Evolutionary conservation across 495 filamentous ascomycete species (phyloP).

Genomic region (Lasiosphaeria miniovina): DNA sequence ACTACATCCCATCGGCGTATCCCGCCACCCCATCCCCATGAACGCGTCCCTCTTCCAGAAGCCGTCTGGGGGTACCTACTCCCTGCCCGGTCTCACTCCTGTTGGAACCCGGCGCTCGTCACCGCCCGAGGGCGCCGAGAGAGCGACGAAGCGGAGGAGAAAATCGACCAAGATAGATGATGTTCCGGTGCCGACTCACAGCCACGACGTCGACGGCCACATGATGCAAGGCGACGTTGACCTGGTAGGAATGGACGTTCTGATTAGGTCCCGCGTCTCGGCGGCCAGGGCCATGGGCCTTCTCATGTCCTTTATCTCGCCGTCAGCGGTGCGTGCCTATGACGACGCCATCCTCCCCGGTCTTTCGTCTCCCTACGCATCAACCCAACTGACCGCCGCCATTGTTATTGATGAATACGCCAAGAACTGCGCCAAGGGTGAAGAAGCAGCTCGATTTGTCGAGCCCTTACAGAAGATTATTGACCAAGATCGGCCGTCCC

Average conservation of each 20-base stretch:
- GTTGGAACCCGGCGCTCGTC: slow-evolving; percentile 56
- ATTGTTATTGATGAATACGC: slow-evolving; percentile 91
- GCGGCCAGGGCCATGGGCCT: slow-evolving; percentile 80
- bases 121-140: slow-evolving; percentile 48
- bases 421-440: slow-evolving; percentile 45
- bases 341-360: slow-evolving; percentile 57
- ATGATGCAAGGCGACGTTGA: slow-evolving; percentile 98
- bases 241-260: slow-evolving; percentile 80
- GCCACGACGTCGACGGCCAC: slow-evolving; percentile 93
- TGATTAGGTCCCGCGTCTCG: slow-evolving; percentile 83
- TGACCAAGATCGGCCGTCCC: slow-evolving; percentile 72
- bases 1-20: slow-evolving; percentile 86
- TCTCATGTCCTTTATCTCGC: slow-evolving; percentile 62
- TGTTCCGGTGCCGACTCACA: slow-evolving; percentile 52
- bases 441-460: slow-evolving; percentile 47
- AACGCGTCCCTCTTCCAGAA: slow-evolving; percentile 84
- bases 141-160: slow-evolving; percentile 67
- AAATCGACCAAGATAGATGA: slow-evolving; percentile 81
- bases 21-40: slow-evolving; percentile 86
- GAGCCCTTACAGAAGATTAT: slow-evolving; percentile 65
- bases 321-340: slow-evolving; percentile 47
- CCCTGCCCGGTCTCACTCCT: slow-evolving; percentile 45
- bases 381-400: slow-evolving; percentile 77
- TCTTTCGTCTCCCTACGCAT: slow-evolving; percentile 69
- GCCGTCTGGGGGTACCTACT: slow-evolving; percentile 85